These are phyloP conservation scores for Thelonectria olida DNA, from an alignment of 2,329 filamentous ascomycete genomes.

Conservation along the genomic window DNA sequence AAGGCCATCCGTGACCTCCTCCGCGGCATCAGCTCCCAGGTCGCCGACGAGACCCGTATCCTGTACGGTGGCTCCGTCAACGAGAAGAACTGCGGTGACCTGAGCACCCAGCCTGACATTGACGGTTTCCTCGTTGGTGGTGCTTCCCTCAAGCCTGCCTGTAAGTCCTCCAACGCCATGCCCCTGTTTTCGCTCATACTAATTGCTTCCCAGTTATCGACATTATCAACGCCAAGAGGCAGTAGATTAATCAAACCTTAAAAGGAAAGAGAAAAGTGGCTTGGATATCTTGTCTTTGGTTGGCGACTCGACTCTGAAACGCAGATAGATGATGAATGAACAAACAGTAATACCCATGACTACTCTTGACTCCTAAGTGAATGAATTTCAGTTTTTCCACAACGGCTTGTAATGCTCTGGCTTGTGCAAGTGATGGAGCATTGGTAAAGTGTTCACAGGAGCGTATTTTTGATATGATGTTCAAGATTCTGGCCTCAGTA, in stretches of 20 bases:
- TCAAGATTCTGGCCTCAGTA: no score
- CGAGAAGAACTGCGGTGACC: constrained; percentile 97
- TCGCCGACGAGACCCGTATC: constrained; percentile 87
- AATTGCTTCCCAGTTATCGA: constrained; percentile 58
- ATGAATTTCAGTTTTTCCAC: no score
- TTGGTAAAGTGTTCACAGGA: no score
- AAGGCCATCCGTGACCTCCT: constrained; percentile 92
- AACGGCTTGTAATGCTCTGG: not conserved
- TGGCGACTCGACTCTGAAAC: not conserved
- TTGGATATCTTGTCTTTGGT: constrained; percentile 19
- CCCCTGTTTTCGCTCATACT: not conserved
- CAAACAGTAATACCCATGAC: constrained; percentile 37
- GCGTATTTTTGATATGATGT: no score
- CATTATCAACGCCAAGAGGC: constrained; percentile 65
- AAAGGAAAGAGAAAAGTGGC: constrained; percentile 16
- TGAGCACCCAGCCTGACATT: constrained; percentile 92
- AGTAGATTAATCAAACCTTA: constrained; percentile 47
- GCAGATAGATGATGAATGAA: constrained; percentile 36
- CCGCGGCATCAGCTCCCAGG: constrained; percentile 76
- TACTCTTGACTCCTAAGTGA: not conserved
- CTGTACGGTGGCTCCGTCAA: constrained; percentile 97
- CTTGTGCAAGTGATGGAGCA: no score
- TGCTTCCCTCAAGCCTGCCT: constrained; percentile 96
- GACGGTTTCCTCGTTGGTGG: constrained; percentile 98
- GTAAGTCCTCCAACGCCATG: constrained; percentile 59